These are phyloP conservation scores for Lasiosphaeriaceae sp. DNA, from an alignment of 495 filamentous ascomycete species.

Conservation along the genomic window DNA sequence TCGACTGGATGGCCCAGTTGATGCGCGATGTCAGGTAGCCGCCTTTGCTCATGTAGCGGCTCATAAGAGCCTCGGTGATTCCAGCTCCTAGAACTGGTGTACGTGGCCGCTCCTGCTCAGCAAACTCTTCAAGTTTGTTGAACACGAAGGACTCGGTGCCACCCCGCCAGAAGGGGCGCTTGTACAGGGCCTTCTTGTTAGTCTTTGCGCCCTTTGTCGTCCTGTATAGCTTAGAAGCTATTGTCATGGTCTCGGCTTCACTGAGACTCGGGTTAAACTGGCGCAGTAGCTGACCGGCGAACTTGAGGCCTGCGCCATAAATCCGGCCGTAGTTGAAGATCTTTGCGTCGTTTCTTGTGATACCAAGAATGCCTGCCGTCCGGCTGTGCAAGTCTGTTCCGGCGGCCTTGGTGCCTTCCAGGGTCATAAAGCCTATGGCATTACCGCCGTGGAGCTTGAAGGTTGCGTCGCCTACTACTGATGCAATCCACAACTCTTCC, in stretches of 20 bases:
- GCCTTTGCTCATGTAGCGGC: constrained; percentile 79
- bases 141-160: constrained; percentile 97
- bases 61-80: constrained; percentile 92
- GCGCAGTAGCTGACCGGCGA: constrained; percentile 80
- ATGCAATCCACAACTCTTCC: constrained; percentile 98
- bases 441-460: constrained; percentile 94
- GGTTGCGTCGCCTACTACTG: constrained; percentile 87
- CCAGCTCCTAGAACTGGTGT: constrained; percentile 95
- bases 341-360: constrained; percentile 91
- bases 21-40: constrained; percentile 94
- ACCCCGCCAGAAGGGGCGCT: constrained; percentile 86
- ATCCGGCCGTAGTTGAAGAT: constrained; percentile 99
- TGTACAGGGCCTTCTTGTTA: constrained; percentile 60
- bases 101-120: constrained; percentile 84
- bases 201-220: constrained; percentile 85
- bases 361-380: constrained; percentile 86
- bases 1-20: constrained; percentile 99
- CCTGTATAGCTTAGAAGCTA: constrained; percentile 76
- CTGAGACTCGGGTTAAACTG: constrained; percentile 87
- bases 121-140: constrained; percentile 96
- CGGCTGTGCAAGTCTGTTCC: constrained; percentile 95
- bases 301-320: constrained; percentile 92
- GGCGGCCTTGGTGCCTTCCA: constrained; percentile 90
- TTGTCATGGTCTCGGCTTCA: constrained; percentile 69
- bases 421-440: constrained; percentile 97